Percentiles rank a stretch among this genome's conserved stretches.
phyloP scores from a whole-genome alignment of 2,329 filamentous ascomycete genomes.

The Xylariaceae sp. region DNA sequence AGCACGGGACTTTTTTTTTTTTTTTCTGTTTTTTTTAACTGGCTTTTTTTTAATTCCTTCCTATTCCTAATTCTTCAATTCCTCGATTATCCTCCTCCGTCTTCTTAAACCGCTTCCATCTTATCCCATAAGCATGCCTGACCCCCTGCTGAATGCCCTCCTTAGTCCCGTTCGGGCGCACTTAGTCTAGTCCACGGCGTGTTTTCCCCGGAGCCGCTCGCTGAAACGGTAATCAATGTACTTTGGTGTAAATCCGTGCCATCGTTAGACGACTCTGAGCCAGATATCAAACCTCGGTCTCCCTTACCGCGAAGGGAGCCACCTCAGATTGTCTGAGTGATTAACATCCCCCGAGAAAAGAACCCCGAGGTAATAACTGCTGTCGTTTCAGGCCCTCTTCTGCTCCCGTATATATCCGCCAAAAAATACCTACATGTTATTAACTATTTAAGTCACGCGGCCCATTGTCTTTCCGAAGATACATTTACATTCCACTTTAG shows the following conservation, averaged over 20 bases:
- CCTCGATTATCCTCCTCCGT: background rate
- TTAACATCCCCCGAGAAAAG: constrained; percentile 1
- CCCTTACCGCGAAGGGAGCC: background rate
- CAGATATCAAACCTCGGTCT: background rate
- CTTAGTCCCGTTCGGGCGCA: constrained; percentile 14
- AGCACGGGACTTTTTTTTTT: constrained; percentile 17
- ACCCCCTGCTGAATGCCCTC: background rate
- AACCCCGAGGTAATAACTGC: background rate
- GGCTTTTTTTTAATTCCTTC: background rate
- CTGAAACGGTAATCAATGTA: constrained; percentile 14
- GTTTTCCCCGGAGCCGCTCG: constrained; percentile 2
- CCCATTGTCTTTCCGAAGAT: background rate
- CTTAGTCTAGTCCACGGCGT: constrained; percentile 10
- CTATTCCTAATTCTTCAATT: background rate
- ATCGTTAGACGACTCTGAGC: background rate
- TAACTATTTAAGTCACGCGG: too few species aligned
- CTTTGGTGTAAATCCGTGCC: constrained; percentile 10
- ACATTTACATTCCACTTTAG: background rate
- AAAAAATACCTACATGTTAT: too few species aligned
- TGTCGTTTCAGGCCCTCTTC: background rate
- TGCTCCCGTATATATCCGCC: background rate
- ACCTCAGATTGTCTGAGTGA: background rate
- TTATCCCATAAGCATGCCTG: background rate
- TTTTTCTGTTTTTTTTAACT: too few species aligned
- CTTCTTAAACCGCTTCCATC: background rate